Percentiles rank a stretch among this genome's conserved stretches.
phyloP scores from a whole-genome alignment of 148 eudicot species.

The Vaccinium corymbosum region DNA sequence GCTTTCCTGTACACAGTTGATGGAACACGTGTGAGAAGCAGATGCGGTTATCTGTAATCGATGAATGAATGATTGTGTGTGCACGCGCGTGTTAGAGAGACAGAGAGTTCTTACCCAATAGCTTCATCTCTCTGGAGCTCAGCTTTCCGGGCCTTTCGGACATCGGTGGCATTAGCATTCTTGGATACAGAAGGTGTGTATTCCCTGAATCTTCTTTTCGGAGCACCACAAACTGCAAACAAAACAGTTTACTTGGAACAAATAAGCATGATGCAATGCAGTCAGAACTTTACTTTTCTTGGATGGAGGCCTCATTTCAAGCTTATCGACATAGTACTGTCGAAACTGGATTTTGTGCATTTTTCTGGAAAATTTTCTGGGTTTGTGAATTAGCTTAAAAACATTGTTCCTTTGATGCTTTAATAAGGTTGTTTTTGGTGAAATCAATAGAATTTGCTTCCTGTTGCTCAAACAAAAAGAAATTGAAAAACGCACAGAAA shows the following conservation, averaged over 20 bases:
- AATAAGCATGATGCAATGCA: not conserved
- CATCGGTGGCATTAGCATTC: slow-evolving; percentile 60
- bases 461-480: not conserved
- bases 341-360: not conserved
- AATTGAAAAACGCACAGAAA: not conserved
- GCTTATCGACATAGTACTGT: not conserved
- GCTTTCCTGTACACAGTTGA: slow-evolving; percentile 49
- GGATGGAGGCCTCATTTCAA: not conserved
- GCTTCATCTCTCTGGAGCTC: slow-evolving; percentile 77
- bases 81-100: not conserved
- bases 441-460: not conserved
- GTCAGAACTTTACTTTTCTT: not conserved
- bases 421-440: not conserved
- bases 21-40: not conserved
- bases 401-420: not conserved
- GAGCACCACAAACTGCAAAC: slow-evolving; percentile 88
- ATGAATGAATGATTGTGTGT: too few species aligned
- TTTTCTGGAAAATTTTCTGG: not conserved
- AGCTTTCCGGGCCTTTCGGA: slow-evolving; percentile 76
- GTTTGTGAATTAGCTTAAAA: not conserved
- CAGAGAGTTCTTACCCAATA: slow-evolving; percentile 51
- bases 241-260: not conserved
- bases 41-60: not conserved
- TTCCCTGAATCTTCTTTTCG: slow-evolving; percentile 81
- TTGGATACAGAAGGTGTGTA: slow-evolving; percentile 61